Base-by-base conservation (phyloP, 306 rosid species). In the Malus asiatica region DNA sequence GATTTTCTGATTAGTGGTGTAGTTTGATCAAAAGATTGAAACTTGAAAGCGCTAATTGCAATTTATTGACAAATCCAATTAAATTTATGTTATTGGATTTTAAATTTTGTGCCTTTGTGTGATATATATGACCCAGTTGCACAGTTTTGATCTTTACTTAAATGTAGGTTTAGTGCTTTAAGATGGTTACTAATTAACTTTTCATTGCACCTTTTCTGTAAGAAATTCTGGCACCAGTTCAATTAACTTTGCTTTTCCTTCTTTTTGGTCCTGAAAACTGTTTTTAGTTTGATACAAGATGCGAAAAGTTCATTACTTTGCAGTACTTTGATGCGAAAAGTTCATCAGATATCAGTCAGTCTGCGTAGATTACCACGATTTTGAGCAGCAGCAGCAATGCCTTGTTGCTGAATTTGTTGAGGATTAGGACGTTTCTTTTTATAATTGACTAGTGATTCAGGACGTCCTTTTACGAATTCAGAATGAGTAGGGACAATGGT, bases 131-230 rank as follows among this genome's bases (percentile, higher is more conserved):
- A 62, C 65, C 15, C 33, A 63, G 68, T 63, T 63, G 42, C 22
- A 63, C 19, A 30, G 15, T 35, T 73, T 22, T 44, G 8, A 61
- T 27, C 45, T 27, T 45, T 27, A 74, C 69, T 11, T 5, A n/a
- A 74, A 44, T 74, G 45, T 62, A 64, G 58, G 18, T 9, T 12
- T 66, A 29, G 70, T 65, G 70, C 70, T 33, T 65, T 33, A 22
- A 65, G 70, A 33, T 65, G 18, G 48, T 65, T 8, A 11, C 60
- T 12, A 20, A 25, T 25, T 60, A 66, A 62, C 77, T 61, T 73
- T 61, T 18, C 60, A 44, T 61, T 45, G 60, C 70, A 74, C 66
- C 69, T 61, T 61, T 61, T 74, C 51, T 44, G 29, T 40, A 74
- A 72, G 77, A 62, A 61, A 61, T 53, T 44, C 25, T 62, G 51